Evolutionary conservation across 2,329 filamentous ascomycete species (phyloP), one percentile per base, ranked within the genome.

Genomic region (Trichoderma atroviride): DNA sequence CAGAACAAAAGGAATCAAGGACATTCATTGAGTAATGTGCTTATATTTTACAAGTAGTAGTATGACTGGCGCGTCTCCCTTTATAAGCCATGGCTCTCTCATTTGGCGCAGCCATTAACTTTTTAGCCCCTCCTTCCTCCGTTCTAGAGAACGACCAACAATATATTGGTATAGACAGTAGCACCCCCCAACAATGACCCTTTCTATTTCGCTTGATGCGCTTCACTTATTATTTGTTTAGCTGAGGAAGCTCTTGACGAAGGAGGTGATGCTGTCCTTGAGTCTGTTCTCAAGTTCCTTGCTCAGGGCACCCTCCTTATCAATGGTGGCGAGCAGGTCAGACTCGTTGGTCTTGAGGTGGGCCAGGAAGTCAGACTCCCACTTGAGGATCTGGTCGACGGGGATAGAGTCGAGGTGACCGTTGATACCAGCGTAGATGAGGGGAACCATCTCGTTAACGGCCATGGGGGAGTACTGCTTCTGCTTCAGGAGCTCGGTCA

Each of bases 341-440:
- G 88, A 79, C 89, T 97, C 92, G 87, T 95, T 97, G 82, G 88
- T 91, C 88, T 91, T 94, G 80, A 99, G 87, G 88, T 97, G 92
- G 75, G 91, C 85, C 73, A 97, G 87, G 91, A 97, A 96, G 85
- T 98, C 95, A 79, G 91, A 77, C 89, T 99, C 96, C 94, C 95
- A 99, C 82, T 89, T 83, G 74, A 96, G 89, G 77, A 99, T 92
- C 91, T 95, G 97, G 89, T 74, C 81, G 80, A 98, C 96, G 74
- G 96, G 96, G 75, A 99, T 88, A 77, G 74, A 81, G 87, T 99
- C 96, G 76, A 99, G 91, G 85, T 88, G 86, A 87, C 96, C 96
- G 86, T 98, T 98, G 86, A 99, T 93, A 96, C 96, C 96, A 75
- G 96, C 95, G 85, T 89, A 99, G 89, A 99, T 98, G 77, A 99